These are phyloP conservation scores for Clarireedia monteithiana DNA, from an alignment of 2,329 filamentous ascomycete genomes.

Conservation along the genomic window DNA sequence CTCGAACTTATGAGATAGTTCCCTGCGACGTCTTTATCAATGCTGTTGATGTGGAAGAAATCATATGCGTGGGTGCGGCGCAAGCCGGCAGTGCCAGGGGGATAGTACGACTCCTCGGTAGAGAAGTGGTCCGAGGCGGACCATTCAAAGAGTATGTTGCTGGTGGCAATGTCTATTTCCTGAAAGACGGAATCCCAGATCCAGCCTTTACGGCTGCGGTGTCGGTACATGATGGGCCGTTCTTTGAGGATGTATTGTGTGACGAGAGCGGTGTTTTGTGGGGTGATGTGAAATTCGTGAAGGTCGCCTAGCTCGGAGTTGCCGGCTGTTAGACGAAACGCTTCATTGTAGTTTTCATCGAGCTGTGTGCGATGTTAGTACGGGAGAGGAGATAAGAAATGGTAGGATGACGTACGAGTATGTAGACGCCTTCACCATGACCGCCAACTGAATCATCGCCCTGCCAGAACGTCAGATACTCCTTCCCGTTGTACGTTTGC, in stretches of 20 bases:
- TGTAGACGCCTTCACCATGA: not conserved
- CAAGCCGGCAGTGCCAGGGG: not conserved
- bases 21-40: constrained; percentile 32
- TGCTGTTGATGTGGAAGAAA: constrained; percentile 27
- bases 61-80: constrained; percentile 26
- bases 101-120: not conserved
- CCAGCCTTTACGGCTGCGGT: not conserved
- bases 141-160: not conserved
- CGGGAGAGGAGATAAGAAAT: not conserved
- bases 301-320: constrained; percentile 40
- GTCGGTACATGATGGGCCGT: constrained; percentile 29
- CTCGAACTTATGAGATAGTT: constrained; percentile 41
- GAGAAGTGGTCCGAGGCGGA: not conserved
- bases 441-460: constrained; percentile 22
- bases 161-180: not conserved
- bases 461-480: constrained; percentile 42
- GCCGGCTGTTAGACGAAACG: constrained; percentile 11
- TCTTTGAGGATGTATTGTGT: constrained; percentile 33
- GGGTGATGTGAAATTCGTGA: constrained; percentile 38
- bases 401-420: not conserved
- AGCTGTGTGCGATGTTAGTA: not conserved
- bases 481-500: constrained; percentile 35
- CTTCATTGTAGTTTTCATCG: not conserved
- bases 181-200: not conserved
- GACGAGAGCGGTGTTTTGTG: constrained; percentile 35